Base-by-base conservation (phyloP, 2,329 filamentous ascomycete species). In the Ascocoryne sarcoides region DNA sequence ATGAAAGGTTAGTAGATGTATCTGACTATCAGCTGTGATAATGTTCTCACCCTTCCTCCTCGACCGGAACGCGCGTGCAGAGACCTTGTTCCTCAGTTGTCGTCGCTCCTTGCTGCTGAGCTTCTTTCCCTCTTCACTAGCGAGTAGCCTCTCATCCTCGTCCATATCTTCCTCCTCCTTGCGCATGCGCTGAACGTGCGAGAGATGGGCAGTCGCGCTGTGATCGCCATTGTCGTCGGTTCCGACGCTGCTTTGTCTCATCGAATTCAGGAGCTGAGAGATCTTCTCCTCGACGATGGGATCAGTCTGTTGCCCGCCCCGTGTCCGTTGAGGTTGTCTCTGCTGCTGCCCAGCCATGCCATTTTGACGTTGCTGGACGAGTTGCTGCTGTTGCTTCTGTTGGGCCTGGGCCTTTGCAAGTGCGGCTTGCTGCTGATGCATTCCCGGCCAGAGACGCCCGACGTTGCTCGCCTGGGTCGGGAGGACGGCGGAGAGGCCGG, bases 101-200 rank as follows among this genome's bases (percentile, higher is more conserved):
- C 92, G 82, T 45, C 92, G 82, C 66, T 96, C 89, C 68, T 96
- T 96, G 71, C 87, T 94, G 65, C 82, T 92, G n/a, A 98, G 75
- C 70, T 95, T 95, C 80, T 98, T 98, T 56, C 90, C 92, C 66
- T 95, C 90, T 57, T 98, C 92, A 46, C 88, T 95, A n/a, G 87
- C 87, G 35, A 95, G 71, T 8, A 95, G 71, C 51, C 86, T 76
- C 71, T 96, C 92, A 55, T 96, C 92, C 62, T 95, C 90, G 54
- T 98, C 92, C 90, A 98, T 96, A 39, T 96, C 90, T 47, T 95
- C 89, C 56, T 96, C 89, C 32, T 95, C 88, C 72, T 96, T 96
- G 73, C 82, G 89, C 48, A 76, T 66, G 48, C 81, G 82, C 36
- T 82, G 71, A 53, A 87, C 75, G 59, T 86, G 82, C 41, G 78